These are phyloP conservation scores for Coniochaeta prunicola DNA, from an alignment of 2,329 filamentous ascomycete species.

Conservation along the genomic window DNA sequence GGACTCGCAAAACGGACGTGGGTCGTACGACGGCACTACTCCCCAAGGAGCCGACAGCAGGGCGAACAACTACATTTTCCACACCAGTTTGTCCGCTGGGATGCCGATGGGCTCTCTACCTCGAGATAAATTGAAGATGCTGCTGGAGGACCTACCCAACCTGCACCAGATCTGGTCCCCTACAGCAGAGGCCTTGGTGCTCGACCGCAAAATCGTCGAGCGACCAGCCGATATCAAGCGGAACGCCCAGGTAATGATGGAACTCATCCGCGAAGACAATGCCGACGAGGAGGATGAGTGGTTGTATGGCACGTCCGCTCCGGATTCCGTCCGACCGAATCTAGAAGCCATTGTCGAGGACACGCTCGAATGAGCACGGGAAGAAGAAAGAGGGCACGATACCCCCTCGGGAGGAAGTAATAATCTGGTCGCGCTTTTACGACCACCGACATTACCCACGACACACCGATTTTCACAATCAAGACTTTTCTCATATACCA, in stretches of 20 bases:
- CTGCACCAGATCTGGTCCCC: conserved; percentile 56
- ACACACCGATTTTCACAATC: not conserved
- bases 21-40: conserved; percentile 5
- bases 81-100: conserved; percentile 52
- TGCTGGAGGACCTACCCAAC: conserved; percentile 49
- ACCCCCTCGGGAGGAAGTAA: not conserved
- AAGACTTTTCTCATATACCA: not conserved
- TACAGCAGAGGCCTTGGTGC: conserved; percentile 55
- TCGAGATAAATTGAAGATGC: conserved; percentile 38
- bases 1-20: conserved; percentile 5
- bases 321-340: conserved; percentile 48
- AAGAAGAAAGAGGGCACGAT: not conserved
- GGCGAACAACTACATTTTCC: conserved; percentile 41
- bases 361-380: conserved; percentile 23
- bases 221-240: conserved; percentile 54
- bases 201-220: conserved; percentile 51
- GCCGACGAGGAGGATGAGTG: conserved; percentile 54
- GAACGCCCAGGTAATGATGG: conserved; percentile 54
- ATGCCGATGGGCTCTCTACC: conserved; percentile 53
- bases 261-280: conserved; percentile 57
- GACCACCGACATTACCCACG: not conserved
- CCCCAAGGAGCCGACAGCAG: conserved; percentile 18
- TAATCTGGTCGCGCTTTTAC: not conserved
- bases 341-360: conserved; percentile 46
- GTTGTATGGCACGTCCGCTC: conserved; percentile 48